A percentile compares a stretch with the other conserved stretches of the same genome.
These are phyloP conservation scores for Salix arbutifolia DNA, from an alignment of 345 rosid species.

Conservation along the genomic window DNA sequence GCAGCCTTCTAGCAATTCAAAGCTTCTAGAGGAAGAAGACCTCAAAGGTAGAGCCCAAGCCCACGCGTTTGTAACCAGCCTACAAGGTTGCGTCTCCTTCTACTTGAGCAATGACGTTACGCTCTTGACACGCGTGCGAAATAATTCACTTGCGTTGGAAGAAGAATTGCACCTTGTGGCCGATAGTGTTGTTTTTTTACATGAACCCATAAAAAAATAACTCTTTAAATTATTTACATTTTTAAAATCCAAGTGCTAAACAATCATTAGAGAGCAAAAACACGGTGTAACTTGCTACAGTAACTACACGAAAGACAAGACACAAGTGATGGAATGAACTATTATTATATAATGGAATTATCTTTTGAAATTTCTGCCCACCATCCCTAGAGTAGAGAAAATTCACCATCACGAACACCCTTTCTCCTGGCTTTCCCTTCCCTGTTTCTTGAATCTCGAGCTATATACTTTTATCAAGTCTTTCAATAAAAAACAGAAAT, in stretches of 20 bases:
- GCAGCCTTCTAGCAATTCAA: neutral
- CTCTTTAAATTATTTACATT: no score
- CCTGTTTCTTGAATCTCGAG: neutral
- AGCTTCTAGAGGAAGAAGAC: neutral
- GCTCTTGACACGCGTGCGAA: neutral
- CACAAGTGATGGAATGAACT: neutral
- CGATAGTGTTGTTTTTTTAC: no score
- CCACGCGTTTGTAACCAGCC: neutral
- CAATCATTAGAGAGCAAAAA: neutral
- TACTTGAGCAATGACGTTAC: neutral
- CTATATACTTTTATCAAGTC: neutral
- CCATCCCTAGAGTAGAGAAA: neutral
- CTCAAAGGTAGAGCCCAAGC: neutral
- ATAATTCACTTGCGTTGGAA: neutral
- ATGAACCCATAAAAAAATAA: no score
- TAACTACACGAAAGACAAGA: slow-evolving; percentile 7
- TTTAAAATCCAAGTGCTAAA: no score
- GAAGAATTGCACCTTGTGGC: no score
- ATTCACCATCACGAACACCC: neutral
- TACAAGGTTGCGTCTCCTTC: neutral
- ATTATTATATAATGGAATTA: neutral
- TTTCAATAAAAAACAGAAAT: neutral
- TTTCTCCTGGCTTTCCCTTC: neutral
- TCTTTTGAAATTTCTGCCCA: neutral
- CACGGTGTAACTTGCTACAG: neutral